Evolutionary conservation across 345 rosid species (phyloP).

Genomic region (Punica granatum): DNA sequence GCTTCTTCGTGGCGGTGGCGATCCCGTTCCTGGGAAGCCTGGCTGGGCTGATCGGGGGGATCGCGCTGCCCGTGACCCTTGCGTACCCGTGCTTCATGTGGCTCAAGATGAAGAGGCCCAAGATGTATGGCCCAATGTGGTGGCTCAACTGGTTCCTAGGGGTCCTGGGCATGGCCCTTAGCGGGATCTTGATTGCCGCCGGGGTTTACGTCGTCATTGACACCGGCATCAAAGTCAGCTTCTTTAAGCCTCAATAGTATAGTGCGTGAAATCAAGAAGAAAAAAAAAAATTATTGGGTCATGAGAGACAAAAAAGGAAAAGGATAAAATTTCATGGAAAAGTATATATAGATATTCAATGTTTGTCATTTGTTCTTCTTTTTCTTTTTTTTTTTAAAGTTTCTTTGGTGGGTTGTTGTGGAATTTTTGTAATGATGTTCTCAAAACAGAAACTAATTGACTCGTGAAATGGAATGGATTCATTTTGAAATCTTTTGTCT

Average conservation of each 20-base stretch:
- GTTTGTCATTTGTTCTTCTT: not conserved
- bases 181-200: constrained; percentile 34
- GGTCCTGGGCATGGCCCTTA: constrained; percentile 37
- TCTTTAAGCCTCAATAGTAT: constrained; percentile 41
- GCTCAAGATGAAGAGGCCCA: constrained; percentile 46
- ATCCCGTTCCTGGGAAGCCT: constrained; percentile 44
- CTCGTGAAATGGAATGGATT: not conserved
- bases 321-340: not conserved
- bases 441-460: not conserved
- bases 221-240: constrained; percentile 42
- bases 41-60: constrained; percentile 54
- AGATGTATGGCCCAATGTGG: constrained; percentile 34
- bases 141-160: constrained; percentile 49
- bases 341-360: not conserved
- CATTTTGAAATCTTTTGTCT: not conserved
- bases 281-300: not conserved
- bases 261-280: not conserved
- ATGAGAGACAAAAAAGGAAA: too few species aligned
- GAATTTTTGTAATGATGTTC: not conserved
- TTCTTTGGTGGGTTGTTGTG: not conserved
- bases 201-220: constrained; percentile 36
- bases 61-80: constrained; percentile 51
- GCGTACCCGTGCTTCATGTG: constrained; percentile 72
- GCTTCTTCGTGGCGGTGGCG: constrained; percentile 49
- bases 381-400: not conserved